These are phyloP conservation scores for Phylloboletellus chloephorus DNA, from an alignment of 1,284 basidiomycete species.

Conservation along the genomic window DNA sequence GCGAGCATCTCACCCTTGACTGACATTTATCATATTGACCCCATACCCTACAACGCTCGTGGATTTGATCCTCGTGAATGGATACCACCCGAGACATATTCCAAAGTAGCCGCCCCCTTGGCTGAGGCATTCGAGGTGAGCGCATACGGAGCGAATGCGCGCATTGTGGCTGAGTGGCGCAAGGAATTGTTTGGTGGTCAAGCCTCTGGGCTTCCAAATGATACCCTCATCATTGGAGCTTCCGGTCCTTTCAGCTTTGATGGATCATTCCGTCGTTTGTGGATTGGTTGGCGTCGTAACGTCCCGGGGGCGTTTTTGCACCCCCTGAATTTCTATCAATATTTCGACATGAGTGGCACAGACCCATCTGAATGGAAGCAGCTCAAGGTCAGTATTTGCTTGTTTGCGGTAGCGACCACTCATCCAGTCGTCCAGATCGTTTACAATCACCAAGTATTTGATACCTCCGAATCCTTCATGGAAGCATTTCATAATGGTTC, in stretches of 20 bases:
- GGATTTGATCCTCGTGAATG: slow-evolving; percentile 36
- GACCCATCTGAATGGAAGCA: slow-evolving; percentile 48
- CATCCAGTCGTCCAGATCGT: slow-evolving; percentile 38
- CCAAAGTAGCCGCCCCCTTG: slow-evolving; percentile 30
- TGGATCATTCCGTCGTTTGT: slow-evolving; percentile 51
- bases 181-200: slow-evolving; percentile 44
- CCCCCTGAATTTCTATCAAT: slow-evolving; percentile 51
- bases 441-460: slow-evolving; percentile 55
- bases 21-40: slow-evolving; percentile 48
- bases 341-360: slow-evolving; percentile 54
- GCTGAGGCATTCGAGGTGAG: slow-evolving; percentile 39
- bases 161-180: slow-evolving; percentile 9
- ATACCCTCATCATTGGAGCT: slow-evolving; percentile 42
- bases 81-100: slow-evolving; percentile 32
- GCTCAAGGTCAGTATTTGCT: slow-evolving; percentile 36
- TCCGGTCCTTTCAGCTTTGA: slow-evolving; percentile 54
- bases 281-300: slow-evolving; percentile 47
- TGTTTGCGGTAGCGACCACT: background rate
- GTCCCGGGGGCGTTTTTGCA: slow-evolving; percentile 48
- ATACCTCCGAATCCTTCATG: slow-evolving; percentile 43
- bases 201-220: slow-evolving; percentile 33
- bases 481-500: slow-evolving; percentile 51
- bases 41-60: slow-evolving; percentile 49
- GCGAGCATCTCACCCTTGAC: slow-evolving; percentile 38
- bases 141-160: slow-evolving; percentile 1